A percentile compares a stretch with the other conserved stretches of the same genome.
These are phyloP conservation scores for Ocimum tenuiflorum DNA, from an alignment of 257 asterid species.

Conservation along the genomic window DNA sequence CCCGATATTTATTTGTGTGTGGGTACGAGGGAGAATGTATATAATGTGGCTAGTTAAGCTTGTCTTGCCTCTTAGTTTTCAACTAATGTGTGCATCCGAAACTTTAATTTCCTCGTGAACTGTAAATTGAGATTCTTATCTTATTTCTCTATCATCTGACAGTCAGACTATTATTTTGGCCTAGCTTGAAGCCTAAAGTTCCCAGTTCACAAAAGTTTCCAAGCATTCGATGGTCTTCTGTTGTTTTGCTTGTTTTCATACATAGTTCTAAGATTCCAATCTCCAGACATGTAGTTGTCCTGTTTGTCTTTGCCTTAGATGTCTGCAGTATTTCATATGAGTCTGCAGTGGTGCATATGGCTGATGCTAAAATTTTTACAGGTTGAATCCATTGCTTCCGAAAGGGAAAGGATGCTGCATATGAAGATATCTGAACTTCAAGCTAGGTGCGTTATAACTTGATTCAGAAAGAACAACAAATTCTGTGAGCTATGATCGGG, in stretches of 20 bases:
- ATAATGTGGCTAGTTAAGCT: neutral
- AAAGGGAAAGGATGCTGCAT: conserved; percentile 73
- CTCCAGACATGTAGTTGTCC: neutral
- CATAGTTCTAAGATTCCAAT: neutral
- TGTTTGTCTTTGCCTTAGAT: neutral
- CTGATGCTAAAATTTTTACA: conserved; percentile 22
- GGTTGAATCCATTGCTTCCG: conserved; percentile 60
- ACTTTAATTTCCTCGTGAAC: no score
- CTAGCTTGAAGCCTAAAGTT: no score
- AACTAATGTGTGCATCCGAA: no score
- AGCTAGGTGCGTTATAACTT: conserved; percentile 45
- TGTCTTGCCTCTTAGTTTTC: neutral
- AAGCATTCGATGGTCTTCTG: no score
- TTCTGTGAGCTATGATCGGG: neutral
- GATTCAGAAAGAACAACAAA: neutral
- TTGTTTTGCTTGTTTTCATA: neutral
- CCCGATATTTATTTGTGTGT: neutral
- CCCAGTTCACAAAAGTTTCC: no score
- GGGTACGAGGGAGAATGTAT: neutral
- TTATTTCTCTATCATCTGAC: no score
- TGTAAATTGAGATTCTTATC: no score
- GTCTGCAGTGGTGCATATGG: neutral
- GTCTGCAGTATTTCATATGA: neutral
- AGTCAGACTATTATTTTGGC: no score
- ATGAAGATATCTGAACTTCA: conserved; percentile 79